phyloP scores from a whole-genome alignment of 1,284 basidiomycete genomes.

The Irpex rosettiformis region DNA sequence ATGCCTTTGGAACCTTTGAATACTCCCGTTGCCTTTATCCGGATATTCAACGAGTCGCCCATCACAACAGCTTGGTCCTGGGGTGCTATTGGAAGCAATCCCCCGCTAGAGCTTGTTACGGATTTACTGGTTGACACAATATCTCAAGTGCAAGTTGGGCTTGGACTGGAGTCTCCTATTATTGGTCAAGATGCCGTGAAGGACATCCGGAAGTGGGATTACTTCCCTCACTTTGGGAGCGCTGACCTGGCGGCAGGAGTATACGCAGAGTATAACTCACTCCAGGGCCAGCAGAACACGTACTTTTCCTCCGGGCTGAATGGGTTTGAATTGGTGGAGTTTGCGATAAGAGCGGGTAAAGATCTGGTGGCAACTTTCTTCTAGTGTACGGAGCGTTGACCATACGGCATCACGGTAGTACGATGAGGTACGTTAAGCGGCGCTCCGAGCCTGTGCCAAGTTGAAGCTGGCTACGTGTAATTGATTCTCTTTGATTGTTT shows the following conservation, averaged over 20 bases:
- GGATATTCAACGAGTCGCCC: background rate
- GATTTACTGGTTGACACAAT: background rate
- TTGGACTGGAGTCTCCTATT: background rate
- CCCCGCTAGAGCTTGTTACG: background rate
- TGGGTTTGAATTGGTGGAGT: constrained; percentile 5
- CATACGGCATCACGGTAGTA: background rate
- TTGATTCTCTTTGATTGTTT: too few relatives aligned
- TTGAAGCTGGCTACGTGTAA: too few relatives aligned
- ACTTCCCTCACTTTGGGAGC: constrained; percentile 3
- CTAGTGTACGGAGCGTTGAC: background rate
- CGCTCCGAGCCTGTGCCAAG: background rate
- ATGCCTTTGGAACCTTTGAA: background rate
- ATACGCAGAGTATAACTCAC: background rate
- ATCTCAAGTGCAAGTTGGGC: background rate
- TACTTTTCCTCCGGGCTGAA: constrained; percentile 1
- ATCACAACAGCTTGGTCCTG: constrained; percentile 4
- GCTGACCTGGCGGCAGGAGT: background rate
- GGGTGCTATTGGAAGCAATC: background rate
- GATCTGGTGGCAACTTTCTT: background rate
- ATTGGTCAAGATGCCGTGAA: constrained; percentile 1
- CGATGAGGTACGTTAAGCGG: background rate
- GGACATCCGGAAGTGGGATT: background rate
- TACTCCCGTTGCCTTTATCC: constrained; percentile 1
- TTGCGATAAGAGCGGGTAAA: constrained; percentile 2
- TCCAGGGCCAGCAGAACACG: background rate